A percentile compares a stretch with the other conserved stretches of the same genome.
phyloP scores from a whole-genome alignment of 1,284 basidiomycete genomes.

The Butyriboletus pseudospeciosus region DNA sequence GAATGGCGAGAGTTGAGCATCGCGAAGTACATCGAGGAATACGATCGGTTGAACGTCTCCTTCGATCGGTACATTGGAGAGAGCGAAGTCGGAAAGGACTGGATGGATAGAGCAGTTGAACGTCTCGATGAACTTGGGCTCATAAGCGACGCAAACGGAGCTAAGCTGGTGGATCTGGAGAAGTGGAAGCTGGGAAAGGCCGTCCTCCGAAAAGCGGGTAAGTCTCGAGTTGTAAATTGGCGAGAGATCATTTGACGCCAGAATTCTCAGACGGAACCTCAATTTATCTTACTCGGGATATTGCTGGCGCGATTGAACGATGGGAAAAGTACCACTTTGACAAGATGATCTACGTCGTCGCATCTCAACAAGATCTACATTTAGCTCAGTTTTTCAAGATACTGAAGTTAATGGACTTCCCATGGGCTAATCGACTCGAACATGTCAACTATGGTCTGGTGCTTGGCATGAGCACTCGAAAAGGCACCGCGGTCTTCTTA shows the following conservation, averaged over 20 bases:
- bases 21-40: conserved; percentile 88
- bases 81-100: conserved; percentile 78
- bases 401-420: conserved; percentile 84
- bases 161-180: conserved; percentile 79
- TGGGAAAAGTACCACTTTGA: conserved; percentile 92
- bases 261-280: conserved; percentile 78
- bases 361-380: conserved; percentile 94
- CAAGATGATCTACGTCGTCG: conserved; percentile 97
- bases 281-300: conserved; percentile 98
- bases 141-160: conserved; percentile 64
- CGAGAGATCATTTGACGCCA: neutral
- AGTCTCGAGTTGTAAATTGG: neutral
- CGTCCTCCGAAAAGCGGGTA: conserved; percentile 85
- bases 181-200: conserved; percentile 89
- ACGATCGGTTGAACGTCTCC: conserved; percentile 84
- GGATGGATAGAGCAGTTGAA: conserved; percentile 68
- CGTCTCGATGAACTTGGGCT: conserved; percentile 56
- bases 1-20: conserved; percentile 92
- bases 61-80: conserved; percentile 97
- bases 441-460: conserved; percentile 95
- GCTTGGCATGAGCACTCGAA: conserved; percentile 95
- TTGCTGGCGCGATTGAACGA: conserved; percentile 90
- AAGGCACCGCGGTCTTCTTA: conserved; percentile 94
- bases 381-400: conserved; percentile 94
- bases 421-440: conserved; percentile 78